These are phyloP conservation scores for Syncephalastrum monosporum DNA, from an alignment of 371 early-diverging fungal genomes.

Conservation along the genomic window DNA sequence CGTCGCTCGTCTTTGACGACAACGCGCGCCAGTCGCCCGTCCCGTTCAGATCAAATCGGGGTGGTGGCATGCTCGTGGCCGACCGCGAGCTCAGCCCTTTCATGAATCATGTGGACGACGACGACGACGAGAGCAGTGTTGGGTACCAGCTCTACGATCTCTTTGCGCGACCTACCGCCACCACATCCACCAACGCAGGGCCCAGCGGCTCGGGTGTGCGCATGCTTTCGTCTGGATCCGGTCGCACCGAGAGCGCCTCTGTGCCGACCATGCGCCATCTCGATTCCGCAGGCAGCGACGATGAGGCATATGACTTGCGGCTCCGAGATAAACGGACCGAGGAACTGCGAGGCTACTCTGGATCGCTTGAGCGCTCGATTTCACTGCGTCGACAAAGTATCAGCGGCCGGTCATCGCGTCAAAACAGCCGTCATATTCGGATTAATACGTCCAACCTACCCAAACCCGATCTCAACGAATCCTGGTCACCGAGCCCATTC, in stretches of 20 bases:
- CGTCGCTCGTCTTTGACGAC: slow-evolving; percentile 33
- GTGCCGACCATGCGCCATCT: slow-evolving; percentile 13
- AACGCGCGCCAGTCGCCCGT: slow-evolving; percentile 1
- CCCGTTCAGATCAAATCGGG: slow-evolving; percentile 16
- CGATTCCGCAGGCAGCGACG: slow-evolving; percentile 35
- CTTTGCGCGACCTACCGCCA: slow-evolving; percentile 13
- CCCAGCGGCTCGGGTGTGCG: slow-evolving; percentile 8
- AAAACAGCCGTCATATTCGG: slow-evolving; percentile 14
- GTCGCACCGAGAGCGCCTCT: slow-evolving; percentile 8
- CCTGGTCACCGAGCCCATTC: slow-evolving; percentile 27
- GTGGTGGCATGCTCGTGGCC: slow-evolving; percentile 39
- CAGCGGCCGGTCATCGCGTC: slow-evolving; percentile 13
- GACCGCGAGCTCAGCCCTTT: slow-evolving; percentile 60
- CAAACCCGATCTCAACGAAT: slow-evolving; percentile 20
- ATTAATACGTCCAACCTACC: slow-evolving; percentile 33
- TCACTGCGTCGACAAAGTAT: slow-evolving; percentile 21
- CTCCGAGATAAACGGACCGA: slow-evolving; percentile 37
- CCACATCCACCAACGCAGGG: neutral
- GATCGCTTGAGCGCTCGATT: slow-evolving; percentile 12
- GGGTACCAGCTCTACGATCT: slow-evolving; percentile 19
- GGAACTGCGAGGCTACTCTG: slow-evolving; percentile 31
- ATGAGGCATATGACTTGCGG: slow-evolving; percentile 38
- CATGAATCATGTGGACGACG: slow-evolving; percentile 53
- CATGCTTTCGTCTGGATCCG: slow-evolving; percentile 13
- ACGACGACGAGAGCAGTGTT: slow-evolving; percentile 33